Base-by-base conservation (phyloP, 2,329 filamentous ascomycete species). In the Colletotrichum plurivorum region DNA sequence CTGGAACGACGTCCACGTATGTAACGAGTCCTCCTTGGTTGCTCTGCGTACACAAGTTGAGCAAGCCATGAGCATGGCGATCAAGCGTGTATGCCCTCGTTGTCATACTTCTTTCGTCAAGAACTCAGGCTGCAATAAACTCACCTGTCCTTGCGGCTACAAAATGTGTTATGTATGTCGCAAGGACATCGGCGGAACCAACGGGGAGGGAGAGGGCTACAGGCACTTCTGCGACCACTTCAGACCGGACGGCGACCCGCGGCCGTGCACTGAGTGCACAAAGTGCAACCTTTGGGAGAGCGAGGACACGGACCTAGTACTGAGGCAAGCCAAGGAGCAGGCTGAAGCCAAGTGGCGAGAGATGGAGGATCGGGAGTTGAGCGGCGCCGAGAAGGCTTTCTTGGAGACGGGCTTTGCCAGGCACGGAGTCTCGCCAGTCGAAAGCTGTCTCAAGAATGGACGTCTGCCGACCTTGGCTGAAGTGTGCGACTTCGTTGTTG, bases 141-240 rank as follows among this genome's bases (percentile, higher is more conserved):
- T 99, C 48, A 95, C 94, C 6, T 98, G 96, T 78, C 91, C 94
- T 16, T 99, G 96, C 80, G 96, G 96, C 9, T 98, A 98, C 82
- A 92, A 93, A 74, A 98, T 98, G 95, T 99, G 96, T 79, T 99
- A 99, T 77, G 90, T 98, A 54, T 99, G 96, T 80, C 93, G 96
- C 48, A 92, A 92, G 73, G 91, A 94, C 75, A 89, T 92, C 54
- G 83, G 85, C 64, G 84, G 88, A 57, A 70, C 73, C 43, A 80
- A 75, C 15, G 77, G 75, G 13, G 73, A 77, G 31, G 80, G 80
- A 55, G 92, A 95, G 78, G 95, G 95, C 0, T 98, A 99, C 79
- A 87, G 90, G 46, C 96, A 99, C 80, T 99, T 98, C 77, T 99
- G 96, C 78, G 93, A 97, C 78, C 96, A 98, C 81, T 98, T 98